phyloP scores from a whole-genome alignment of 108 stramenopile species.

The Fragilaria crotonensis region DNA sequence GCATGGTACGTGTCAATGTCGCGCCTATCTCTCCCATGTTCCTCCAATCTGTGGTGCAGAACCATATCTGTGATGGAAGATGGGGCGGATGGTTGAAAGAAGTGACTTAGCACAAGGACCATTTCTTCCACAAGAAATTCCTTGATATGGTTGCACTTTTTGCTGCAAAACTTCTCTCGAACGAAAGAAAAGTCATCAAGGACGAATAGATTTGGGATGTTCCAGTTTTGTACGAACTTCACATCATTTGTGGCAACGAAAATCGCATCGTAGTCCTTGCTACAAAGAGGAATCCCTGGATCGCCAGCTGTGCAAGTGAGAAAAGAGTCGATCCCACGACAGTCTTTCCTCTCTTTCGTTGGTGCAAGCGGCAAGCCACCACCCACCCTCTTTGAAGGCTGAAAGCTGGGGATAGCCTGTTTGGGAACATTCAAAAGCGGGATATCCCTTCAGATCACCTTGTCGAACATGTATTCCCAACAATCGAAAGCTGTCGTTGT shows the following conservation, averaged over 20 bases:
- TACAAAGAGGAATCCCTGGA: not conserved
- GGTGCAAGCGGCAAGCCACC: not conserved
- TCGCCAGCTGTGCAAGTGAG: not conserved
- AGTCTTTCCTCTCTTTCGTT: not conserved
- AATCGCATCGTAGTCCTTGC: not conserved
- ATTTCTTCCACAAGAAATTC: constrained; percentile 1
- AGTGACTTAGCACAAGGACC: not conserved
- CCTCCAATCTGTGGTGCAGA: not conserved
- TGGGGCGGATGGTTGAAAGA: not conserved
- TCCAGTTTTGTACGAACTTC: not conserved
- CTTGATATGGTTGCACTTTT: not conserved
- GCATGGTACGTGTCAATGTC: not conserved
- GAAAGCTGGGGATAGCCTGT: not conserved
- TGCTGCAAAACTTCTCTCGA: not conserved
- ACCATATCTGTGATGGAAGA: not conserved
- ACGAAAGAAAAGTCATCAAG: not conserved
- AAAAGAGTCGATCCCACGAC: not conserved
- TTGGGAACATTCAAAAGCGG: not conserved
- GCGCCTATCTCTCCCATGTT: not conserved
- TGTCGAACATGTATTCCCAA: not conserved
- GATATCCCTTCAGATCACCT: not conserved
- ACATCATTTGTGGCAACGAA: not conserved
- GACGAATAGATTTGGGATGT: not conserved
- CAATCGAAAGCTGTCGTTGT: not conserved
- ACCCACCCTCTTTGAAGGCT: not conserved